phyloP scores from a whole-genome alignment of 176 grass and related monocot species.

The Aegilops umbellulata region DNA sequence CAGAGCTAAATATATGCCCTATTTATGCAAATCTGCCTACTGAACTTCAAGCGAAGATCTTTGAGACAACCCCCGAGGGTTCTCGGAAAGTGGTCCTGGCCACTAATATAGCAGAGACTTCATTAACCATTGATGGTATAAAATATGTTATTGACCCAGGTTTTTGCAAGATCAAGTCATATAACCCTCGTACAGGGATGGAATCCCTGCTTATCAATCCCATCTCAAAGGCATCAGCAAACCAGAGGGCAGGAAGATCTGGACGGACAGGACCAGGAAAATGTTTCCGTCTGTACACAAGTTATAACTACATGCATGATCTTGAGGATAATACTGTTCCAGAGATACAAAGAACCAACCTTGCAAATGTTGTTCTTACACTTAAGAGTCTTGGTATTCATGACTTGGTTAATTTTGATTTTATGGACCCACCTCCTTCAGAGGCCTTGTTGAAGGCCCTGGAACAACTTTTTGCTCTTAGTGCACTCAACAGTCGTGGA shows the following conservation, averaged over 20 bases:
- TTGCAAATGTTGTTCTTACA: slow-evolving; percentile 92
- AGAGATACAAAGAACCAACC: slow-evolving; percentile 88
- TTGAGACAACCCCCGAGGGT: slow-evolving; percentile 87
- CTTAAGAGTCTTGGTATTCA: slow-evolving; percentile 93
- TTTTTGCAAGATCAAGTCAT: slow-evolving; percentile 94
- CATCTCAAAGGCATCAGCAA: slow-evolving; percentile 92
- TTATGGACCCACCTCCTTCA: slow-evolving; percentile 93
- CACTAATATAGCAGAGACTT: slow-evolving; percentile 96
- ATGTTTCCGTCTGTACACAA: slow-evolving; percentile 88
- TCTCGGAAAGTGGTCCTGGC: slow-evolving; percentile 89
- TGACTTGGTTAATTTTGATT: slow-evolving; percentile 98
- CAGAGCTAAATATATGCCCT: slow-evolving; percentile 86
- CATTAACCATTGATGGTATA: slow-evolving; percentile 95
- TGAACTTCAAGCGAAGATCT: slow-evolving; percentile 95
- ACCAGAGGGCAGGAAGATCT: slow-evolving; percentile 89
- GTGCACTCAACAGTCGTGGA: slow-evolving; percentile 79
- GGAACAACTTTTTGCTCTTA: slow-evolving; percentile 95
- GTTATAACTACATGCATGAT: slow-evolving; percentile 88
- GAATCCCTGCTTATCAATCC: slow-evolving; percentile 86
- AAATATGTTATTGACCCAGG: slow-evolving; percentile 96
- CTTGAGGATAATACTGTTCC: slow-evolving; percentile 89
- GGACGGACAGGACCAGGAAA: slow-evolving; percentile 93
- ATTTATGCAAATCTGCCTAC: slow-evolving; percentile 95
- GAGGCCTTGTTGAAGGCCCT: slow-evolving; percentile 85
- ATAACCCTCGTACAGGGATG: slow-evolving; percentile 88